phyloP scores from a whole-genome alignment of 305 asterid genomes.

The Solanum chacoense region DNA sequence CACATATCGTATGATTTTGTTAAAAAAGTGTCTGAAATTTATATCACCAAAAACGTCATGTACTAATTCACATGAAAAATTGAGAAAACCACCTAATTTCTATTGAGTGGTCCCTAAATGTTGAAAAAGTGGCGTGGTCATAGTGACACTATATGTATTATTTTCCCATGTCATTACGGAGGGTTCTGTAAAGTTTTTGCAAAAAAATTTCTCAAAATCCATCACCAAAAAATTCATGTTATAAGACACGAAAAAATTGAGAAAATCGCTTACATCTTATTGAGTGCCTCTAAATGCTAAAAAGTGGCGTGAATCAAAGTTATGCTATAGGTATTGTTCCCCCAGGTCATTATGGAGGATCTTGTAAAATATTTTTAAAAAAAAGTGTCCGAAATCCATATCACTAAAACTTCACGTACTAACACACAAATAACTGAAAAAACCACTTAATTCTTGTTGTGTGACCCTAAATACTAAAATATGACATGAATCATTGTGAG shows the following conservation, averaged over 20 bases:
- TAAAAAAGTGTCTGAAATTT: neutral
- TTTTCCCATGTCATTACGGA: too few species aligned
- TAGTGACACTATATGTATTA: neutral
- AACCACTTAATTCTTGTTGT: neutral
- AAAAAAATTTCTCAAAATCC: too few species aligned
- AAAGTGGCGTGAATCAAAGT: neutral
- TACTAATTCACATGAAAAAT: neutral
- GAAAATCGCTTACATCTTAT: neutral
- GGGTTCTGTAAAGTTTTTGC: neutral
- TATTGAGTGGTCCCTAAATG: neutral
- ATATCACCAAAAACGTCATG: neutral
- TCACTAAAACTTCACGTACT: neutral
- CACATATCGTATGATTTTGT: too few species aligned
- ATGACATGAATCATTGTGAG: neutral
- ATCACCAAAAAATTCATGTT: neutral
- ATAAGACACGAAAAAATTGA: too few species aligned
- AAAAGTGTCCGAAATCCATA: too few species aligned
- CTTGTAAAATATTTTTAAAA: neutral
- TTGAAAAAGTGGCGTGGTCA: neutral
- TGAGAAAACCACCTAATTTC: accelerated
- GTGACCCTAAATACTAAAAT: neutral
- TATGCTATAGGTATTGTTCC: too few species aligned
- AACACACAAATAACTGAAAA: neutral
- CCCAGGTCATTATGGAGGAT: neutral
- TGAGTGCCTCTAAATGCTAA: neutral